Base-by-base conservation (phyloP, 139 green algal species). In the Spirogloea muscicola region DNA sequence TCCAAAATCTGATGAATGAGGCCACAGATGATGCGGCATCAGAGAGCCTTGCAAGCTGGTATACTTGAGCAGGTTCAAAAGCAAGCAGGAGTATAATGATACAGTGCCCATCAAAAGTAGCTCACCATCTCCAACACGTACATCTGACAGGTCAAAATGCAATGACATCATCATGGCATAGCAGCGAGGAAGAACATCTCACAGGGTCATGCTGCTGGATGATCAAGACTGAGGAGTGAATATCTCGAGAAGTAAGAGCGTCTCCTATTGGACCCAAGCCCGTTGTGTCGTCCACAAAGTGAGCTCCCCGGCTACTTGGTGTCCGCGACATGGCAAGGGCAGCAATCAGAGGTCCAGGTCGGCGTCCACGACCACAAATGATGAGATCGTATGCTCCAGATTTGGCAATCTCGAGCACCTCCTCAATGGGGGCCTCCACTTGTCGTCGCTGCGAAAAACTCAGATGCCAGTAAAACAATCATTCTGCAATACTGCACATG, bases 191-290 rank as follows among this genome's bases (percentile, higher is more conserved):
- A n/a, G n/a, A n/a, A n/a, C n/a, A n/a, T n/a, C n/a, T n/a, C n/a
- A n/a, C n/a, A n/a, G 68, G 58, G 31, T 79, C 70, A 64, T 79
- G 70, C 70, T 79, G 70, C 58, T 79, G 70, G 31, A 79, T 33
- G 42, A 79, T 44, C 31, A 79, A 38, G 2, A 79, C 33, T 25
- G 70, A 79, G 16, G 70, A 58, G 0, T 41, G 36, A 9, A 77
- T 55, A 2, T 66, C 70, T 25, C 38, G 68, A 31, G 5, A 33
- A 34, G 52, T 37, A 31, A 79, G 58, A 33, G 36, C 34, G 37
- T 79, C 60, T 44, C 70, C 70, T 29, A 79, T 27, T 13, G 61
- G 38, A 3, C 70, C 70, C n/a, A 79, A 37, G 40, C 43, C 70
- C 29, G 46, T 27, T 10, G 27, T 29, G 2, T 9, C 67, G 25